phyloP scores from a whole-genome alignment of 176 grass and related monocot species.

The Zoysia japonica region DNA sequence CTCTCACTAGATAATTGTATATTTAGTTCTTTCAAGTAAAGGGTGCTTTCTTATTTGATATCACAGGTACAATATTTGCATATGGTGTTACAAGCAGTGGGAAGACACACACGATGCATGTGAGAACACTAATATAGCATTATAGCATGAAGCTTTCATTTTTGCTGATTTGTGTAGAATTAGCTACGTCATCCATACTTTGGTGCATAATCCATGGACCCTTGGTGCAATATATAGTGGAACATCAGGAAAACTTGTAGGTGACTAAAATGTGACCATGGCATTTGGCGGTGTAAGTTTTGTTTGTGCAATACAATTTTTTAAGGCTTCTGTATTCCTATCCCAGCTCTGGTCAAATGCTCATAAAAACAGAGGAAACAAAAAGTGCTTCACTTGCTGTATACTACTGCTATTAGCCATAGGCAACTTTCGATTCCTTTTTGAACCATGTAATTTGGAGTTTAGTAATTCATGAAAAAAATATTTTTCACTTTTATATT shows the following conservation, averaged over 20 bases:
- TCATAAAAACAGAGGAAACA: not conserved
- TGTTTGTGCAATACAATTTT: not conserved
- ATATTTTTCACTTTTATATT: too few relatives aligned
- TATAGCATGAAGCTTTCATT: conserved; percentile 20
- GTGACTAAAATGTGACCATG: not conserved
- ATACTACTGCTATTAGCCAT: not conserved
- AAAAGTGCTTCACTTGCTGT: not conserved
- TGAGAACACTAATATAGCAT: conserved; percentile 50
- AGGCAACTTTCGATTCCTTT: conserved; percentile 25
- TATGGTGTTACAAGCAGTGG: conserved; percentile 99
- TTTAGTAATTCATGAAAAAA: conserved; percentile 17
- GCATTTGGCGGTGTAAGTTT: conserved; percentile 2
- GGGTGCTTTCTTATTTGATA: conserved; percentile 21
- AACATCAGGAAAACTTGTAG: not conserved
- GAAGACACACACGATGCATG: conserved; percentile 99
- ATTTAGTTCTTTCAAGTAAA: conserved; percentile 17
- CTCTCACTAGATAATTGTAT: not conserved
- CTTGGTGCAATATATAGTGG: not conserved
- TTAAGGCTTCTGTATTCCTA: not conserved
- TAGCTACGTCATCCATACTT: not conserved
- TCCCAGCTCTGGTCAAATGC: not conserved
- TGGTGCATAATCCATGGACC: conserved; percentile 17
- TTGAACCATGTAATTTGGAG: conserved; percentile 7
- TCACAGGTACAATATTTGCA: conserved; percentile 97
- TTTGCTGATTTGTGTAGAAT: not conserved